phyloP scores from a whole-genome alignment of 148 eudicot genomes.

The Camellia japonica region DNA sequence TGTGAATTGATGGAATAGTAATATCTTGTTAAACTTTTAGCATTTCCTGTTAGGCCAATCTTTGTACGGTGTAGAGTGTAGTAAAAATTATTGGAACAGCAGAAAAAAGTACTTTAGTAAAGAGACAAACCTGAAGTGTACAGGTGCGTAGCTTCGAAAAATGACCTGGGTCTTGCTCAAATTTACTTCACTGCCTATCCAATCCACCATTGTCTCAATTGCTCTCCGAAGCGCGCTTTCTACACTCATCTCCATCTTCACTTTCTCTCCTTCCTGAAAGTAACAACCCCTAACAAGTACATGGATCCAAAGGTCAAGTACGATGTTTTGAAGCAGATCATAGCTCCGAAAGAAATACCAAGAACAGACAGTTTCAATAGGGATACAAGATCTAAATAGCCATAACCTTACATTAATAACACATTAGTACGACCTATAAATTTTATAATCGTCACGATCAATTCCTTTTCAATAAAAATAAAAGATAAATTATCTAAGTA shows the following conservation, averaged over 20 bases:
- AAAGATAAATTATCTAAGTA: no score
- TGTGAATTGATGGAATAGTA: background rate
- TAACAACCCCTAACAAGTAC: constrained; percentile 55
- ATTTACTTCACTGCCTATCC: constrained; percentile 56
- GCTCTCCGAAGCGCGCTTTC: constrained; percentile 55
- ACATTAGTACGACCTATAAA: background rate
- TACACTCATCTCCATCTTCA: constrained; percentile 68
- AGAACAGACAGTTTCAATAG: background rate
- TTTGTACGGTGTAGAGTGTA: background rate
- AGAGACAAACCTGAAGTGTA: constrained; percentile 75
- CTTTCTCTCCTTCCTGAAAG: constrained; percentile 64
- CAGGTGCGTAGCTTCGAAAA: constrained; percentile 76
- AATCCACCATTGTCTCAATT: constrained; percentile 50
- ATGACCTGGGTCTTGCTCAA: constrained; percentile 54
- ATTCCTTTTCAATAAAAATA: no score
- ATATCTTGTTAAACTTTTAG: background rate
- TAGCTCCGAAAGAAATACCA: constrained; percentile 3
- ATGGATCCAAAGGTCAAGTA: constrained; percentile 17
- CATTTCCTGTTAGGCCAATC: constrained; percentile 4
- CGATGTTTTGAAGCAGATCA: background rate
- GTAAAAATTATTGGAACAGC: background rate
- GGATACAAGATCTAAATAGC: background rate
- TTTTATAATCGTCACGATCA: background rate
- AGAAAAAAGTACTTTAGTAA: background rate
- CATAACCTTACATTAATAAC: background rate